Evolutionary conservation across 306 rosid species (phyloP).

Genomic region (Quercus berberidifolia): DNA sequence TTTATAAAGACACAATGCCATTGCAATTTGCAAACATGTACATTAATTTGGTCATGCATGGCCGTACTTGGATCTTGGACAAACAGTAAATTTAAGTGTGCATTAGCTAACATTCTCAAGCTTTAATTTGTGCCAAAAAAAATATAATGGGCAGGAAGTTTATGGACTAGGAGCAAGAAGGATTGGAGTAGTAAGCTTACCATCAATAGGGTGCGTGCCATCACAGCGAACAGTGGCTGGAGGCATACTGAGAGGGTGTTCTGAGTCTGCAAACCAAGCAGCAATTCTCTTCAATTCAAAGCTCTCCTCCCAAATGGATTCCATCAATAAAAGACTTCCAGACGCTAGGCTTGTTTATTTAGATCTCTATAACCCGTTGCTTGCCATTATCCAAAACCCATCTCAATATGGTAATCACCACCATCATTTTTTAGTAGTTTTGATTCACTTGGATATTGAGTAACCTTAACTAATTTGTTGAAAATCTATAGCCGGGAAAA

Average conservation of each 20-base stretch:
- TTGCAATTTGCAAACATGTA: too few species aligned
- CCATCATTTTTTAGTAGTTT: neutral
- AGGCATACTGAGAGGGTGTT: conserved; percentile 34
- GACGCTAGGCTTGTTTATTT: conserved; percentile 45
- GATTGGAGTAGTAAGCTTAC: conserved; percentile 27
- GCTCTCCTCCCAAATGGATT: conserved; percentile 23
- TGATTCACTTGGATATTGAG: neutral
- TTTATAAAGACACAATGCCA: neutral
- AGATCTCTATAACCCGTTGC: conserved; percentile 21
- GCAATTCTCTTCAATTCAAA: conserved; percentile 49
- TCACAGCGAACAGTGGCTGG: conserved; percentile 45
- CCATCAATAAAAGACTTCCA: conserved; percentile 25
- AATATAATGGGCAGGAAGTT: conserved; percentile 16
- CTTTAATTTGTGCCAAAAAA: too few species aligned
- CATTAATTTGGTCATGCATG: too few species aligned
- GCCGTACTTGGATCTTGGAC: too few species aligned
- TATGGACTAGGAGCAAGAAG: conserved; percentile 41
- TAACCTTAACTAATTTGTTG: too few species aligned
- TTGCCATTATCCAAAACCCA: conserved; percentile 33
- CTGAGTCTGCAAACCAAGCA: conserved; percentile 29
- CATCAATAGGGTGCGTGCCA: conserved; percentile 46
- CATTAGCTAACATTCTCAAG: too few species aligned
- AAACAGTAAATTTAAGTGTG: too few species aligned
- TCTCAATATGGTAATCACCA: conserved; percentile 28
- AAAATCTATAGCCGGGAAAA: too few species aligned